Evolutionary conservation across 2,329 filamentous ascomycete species (phyloP), one percentile per base, ranked within the genome.

Genomic region (Phaeoacremonium minimum): DNA sequence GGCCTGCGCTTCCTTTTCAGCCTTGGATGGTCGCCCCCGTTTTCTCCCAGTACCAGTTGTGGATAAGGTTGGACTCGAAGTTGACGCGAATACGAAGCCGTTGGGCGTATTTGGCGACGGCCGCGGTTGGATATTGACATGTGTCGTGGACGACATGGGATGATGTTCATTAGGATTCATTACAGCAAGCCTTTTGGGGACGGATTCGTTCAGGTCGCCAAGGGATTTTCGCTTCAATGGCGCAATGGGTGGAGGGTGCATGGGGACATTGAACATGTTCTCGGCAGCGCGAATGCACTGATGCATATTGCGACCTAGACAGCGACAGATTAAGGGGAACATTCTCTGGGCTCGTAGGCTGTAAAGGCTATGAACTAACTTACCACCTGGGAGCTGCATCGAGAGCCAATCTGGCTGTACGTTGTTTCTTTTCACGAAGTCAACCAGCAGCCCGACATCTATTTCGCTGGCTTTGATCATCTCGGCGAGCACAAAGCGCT

Each of bases 401-500:
- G 48, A 45, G 26, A 51, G 36, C 58, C 58, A 63, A 42, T 60
- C 47, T 20, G 58, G 55, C 30, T 50, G 41, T 14, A 60, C 46
- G 9, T 45, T 46, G 32, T 49, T 47, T 17, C 41, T 30, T 35
- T 55, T 66, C 46, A 78, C 60, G 42, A 79, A 75, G 11, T 58
- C 56, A 15, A 67, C 63, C 18, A 79, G 53, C 14, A 52, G 54
- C 9, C 59, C 52, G 16, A 75, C 51, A 38, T 74, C 66, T 40
- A 77, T 55, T 18, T 63, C 55, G 57, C 73, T 78, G 41, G 63
- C 64, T 48, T 77, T 79, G 55, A 79, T 71, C 47, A 77, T 72
- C 55, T 79, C 75, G 38, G 66, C 71, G 38, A 79, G 64, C 42
- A 78, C 59, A 50, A 76, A 76, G 44, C 73, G 71, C 75, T 79